Base-by-base conservation (phyloP, 1,284 basidiomycete species). In the Ceratobasidium sp. region DNA sequence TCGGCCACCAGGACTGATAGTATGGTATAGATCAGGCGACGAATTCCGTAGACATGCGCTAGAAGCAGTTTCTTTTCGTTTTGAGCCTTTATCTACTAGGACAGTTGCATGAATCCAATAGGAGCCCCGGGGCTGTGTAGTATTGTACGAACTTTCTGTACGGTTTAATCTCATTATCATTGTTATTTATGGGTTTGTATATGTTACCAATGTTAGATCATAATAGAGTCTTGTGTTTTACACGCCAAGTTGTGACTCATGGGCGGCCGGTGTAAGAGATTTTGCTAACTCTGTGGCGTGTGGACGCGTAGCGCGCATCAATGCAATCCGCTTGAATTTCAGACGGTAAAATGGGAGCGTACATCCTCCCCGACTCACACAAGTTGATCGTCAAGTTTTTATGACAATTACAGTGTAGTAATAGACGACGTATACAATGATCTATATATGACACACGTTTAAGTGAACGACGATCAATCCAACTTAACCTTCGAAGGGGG, bases 401-500 rank as follows among this genome's bases (percentile, higher is more conserved):
- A 40, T 8, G 38, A 17, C 17, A 40, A 7, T 40, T 40, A 8
- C 47, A 50, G 29, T 27, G 17, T 8, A 7, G 29, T 29, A 27
- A 13, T 50, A 25, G 13, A 10, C 29, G 17, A 27, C 29, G 20
- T 12, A 50, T 50, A 27, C 47, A 29, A 25, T 27, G n/a, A 7
- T 50, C 22, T 13, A 50, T 25, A 25, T 50, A 25, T 17, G 38
- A 15, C 12, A 50, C 47, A 50, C 47, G 47, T n/a, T 7, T 15
- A 27, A 50, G 25, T 3, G 47, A 50, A 50, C 13, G 22, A 29
- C 13, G 29, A 29, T 55, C 40, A 68, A 29, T 68, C 64, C 52
- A 68, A 32, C 47, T 68, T 68, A 32, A 68, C 27, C 42, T 68
- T 68, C 42, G 64, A 68, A 35, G 64, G 64, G 38, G 64, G 64